phyloP scores from a whole-genome alignment of 331 rosid species.

The Rosa hybrid region DNA sequence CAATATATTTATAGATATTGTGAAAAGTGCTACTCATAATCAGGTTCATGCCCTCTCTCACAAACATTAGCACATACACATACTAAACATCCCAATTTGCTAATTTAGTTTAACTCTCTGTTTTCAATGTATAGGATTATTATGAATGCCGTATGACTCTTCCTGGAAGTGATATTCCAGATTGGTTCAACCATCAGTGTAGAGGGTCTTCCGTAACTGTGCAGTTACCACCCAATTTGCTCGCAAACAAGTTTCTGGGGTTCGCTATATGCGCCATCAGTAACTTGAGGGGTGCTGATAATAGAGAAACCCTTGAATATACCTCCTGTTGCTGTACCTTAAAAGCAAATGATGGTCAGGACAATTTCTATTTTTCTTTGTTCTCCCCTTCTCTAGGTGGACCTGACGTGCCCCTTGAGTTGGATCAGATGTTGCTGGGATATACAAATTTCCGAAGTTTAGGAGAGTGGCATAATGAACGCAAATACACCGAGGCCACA shows the following conservation, averaged over 20 bases:
- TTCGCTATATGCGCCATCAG: neutral
- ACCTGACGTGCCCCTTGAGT: neutral
- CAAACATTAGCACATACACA: neutral
- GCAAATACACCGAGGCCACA: neutral
- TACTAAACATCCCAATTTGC: too few relatives aligned
- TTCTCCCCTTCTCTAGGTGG: fast-evolving
- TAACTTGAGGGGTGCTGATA: neutral
- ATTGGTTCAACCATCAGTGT: neutral
- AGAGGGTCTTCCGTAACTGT: neutral
- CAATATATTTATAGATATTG: neutral
- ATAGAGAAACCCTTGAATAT: fast-evolving
- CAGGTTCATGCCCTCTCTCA: neutral
- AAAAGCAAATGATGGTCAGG: neutral
- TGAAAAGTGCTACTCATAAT: neutral
- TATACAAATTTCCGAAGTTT: fast-evolving
- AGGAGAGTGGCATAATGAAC: neutral
- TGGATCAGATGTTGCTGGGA: neutral
- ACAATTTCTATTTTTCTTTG: neutral
- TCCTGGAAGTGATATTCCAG: neutral
- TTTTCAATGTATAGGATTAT: neutral
- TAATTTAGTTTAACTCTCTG: neutral
- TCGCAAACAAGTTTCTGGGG: neutral
- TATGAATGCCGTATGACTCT: neutral
- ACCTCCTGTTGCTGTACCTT: neutral
- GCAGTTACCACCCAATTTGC: neutral